These are phyloP conservation scores for Globisporangium cederbergense DNA, from an alignment of 352 stramenopile species.

Conservation along the genomic window DNA sequence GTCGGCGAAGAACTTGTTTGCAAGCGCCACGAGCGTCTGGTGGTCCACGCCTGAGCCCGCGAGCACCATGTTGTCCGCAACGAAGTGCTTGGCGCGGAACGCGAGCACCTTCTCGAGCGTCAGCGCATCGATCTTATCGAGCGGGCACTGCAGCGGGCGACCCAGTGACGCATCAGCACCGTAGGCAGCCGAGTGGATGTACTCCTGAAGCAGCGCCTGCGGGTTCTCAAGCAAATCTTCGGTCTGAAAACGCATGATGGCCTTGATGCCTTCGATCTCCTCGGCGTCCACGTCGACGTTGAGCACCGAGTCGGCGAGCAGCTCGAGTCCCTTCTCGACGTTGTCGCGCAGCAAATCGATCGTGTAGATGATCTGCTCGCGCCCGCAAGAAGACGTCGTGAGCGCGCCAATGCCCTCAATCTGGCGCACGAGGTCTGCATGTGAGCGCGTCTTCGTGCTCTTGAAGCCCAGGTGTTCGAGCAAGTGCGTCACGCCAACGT, in stretches of 20 bases:
- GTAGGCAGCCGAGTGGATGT: constrained; percentile 88
- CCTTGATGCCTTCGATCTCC: constrained; percentile 92
- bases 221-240: constrained; percentile 91
- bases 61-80: constrained; percentile 89
- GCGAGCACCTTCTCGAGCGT: constrained; percentile 66
- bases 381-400: constrained; percentile 86
- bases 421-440: constrained; percentile 85
- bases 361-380: constrained; percentile 97
- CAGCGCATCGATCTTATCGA: constrained; percentile 77
- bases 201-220: constrained; percentile 76
- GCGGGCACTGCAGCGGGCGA: constrained; percentile 71
- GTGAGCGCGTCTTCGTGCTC: constrained; percentile 80
- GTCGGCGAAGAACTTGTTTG: constrained; percentile 86
- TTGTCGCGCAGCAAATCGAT: constrained; percentile 96
- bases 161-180: constrained; percentile 67
- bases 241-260: constrained; percentile 92
- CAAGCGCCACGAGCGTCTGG: constrained; percentile 88
- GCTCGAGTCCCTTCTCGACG: constrained; percentile 83
- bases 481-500: constrained; percentile 90
- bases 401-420: constrained; percentile 93
- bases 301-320: constrained; percentile 89
- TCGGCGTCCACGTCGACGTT: constrained; percentile 72
- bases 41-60: constrained; percentile 95
- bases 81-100: constrained; percentile 79
- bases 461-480: constrained; percentile 96